These are phyloP conservation scores for Cicer cuneatum DNA, from an alignment of 306 rosid species.

Conservation along the genomic window DNA sequence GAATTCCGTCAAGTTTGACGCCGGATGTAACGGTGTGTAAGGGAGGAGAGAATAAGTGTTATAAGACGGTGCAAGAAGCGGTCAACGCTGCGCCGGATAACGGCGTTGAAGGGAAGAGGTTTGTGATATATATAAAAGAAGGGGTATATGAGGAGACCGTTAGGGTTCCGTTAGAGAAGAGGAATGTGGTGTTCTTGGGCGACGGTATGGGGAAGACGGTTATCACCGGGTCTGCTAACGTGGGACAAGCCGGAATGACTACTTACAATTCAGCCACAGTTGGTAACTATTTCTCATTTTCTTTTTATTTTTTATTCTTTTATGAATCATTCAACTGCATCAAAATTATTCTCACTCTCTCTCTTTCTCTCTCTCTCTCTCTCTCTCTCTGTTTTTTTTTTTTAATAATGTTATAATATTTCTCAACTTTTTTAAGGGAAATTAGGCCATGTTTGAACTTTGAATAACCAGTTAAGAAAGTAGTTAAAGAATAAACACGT, in stretches of 20 bases:
- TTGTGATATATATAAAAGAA: slow-evolving; percentile 67
- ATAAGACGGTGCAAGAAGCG: slow-evolving; percentile 74
- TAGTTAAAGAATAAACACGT: too few relatives aligned
- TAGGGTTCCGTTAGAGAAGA: slow-evolving; percentile 68
- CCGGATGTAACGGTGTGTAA: slow-evolving; percentile 74
- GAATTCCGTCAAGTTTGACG: slow-evolving; percentile 53
- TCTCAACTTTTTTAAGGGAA: too few relatives aligned
- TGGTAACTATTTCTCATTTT: slow-evolving; percentile 51
- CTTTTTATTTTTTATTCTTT: too few relatives aligned
- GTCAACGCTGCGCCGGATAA: slow-evolving; percentile 66
- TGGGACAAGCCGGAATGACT: slow-evolving; percentile 62
- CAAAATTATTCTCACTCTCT: too few relatives aligned
- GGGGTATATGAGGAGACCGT: slow-evolving; percentile 85
- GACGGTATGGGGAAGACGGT: slow-evolving; percentile 84
- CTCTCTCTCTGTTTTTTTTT: too few relatives aligned
- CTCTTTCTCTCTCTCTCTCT: too few relatives aligned
- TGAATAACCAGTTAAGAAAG: too few relatives aligned
- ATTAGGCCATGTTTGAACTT: too few relatives aligned
- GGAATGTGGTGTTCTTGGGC: slow-evolving; percentile 74
- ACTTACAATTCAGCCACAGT: slow-evolving; percentile 78
- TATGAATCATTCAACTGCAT: too few relatives aligned
- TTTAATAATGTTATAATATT: too few relatives aligned
- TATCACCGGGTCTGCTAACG: slow-evolving; percentile 67
- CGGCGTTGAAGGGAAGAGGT: slow-evolving; percentile 42
- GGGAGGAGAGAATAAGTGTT: slow-evolving; percentile 47